These are phyloP conservation scores for Chytriomyces sp. DNA, from an alignment of 192 early-diverging fungal genomes.

Conservation along the genomic window DNA sequence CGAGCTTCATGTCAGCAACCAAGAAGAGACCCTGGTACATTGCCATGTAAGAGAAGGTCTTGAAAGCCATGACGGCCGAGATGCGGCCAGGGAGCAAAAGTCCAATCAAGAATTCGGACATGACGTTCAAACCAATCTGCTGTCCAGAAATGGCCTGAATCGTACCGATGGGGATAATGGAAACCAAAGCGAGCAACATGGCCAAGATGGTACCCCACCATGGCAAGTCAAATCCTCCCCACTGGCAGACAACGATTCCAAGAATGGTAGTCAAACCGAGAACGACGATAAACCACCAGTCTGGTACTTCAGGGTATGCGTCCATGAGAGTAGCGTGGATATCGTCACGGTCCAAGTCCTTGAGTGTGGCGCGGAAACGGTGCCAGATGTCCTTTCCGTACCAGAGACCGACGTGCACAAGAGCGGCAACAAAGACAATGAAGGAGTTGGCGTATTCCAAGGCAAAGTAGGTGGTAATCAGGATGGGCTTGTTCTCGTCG, in stretches of 20 bases:
- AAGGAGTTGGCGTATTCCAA: slow-evolving; percentile 32
- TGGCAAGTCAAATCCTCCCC: slow-evolving; percentile 64
- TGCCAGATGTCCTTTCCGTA: slow-evolving; percentile 48
- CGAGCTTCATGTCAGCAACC: slow-evolving; percentile 74
- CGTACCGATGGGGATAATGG: slow-evolving; percentile 69
- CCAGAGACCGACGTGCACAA: slow-evolving; percentile 64
- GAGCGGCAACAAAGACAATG: slow-evolving; percentile 56
- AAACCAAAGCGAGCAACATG: slow-evolving; percentile 26
- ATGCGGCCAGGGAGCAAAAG: slow-evolving; percentile 78
- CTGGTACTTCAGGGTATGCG: slow-evolving; percentile 70
- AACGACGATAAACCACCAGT: slow-evolving; percentile 59
- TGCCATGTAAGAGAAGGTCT: slow-evolving; percentile 81
- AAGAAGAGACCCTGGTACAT: slow-evolving; percentile 79
- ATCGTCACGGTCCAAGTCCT: slow-evolving; percentile 41
- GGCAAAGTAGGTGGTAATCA: slow-evolving; percentile 6
- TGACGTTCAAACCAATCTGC: slow-evolving; percentile 81
- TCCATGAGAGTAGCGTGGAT: slow-evolving; percentile 75
- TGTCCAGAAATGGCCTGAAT: slow-evolving; percentile 79
- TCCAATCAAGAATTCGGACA: slow-evolving; percentile 86
- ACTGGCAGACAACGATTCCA: slow-evolving; percentile 40
- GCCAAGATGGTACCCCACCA: slow-evolving; percentile 67
- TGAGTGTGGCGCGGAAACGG: slow-evolving; percentile 4
- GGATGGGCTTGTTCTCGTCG: slow-evolving; percentile 16
- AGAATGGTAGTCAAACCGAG: slow-evolving; percentile 51
- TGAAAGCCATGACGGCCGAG: slow-evolving; percentile 85